Percentiles rank a stretch among this genome's conserved stretches.
These are phyloP conservation scores for Kandelia obovata DNA, from an alignment of 345 rosid species.

Conservation along the genomic window DNA sequence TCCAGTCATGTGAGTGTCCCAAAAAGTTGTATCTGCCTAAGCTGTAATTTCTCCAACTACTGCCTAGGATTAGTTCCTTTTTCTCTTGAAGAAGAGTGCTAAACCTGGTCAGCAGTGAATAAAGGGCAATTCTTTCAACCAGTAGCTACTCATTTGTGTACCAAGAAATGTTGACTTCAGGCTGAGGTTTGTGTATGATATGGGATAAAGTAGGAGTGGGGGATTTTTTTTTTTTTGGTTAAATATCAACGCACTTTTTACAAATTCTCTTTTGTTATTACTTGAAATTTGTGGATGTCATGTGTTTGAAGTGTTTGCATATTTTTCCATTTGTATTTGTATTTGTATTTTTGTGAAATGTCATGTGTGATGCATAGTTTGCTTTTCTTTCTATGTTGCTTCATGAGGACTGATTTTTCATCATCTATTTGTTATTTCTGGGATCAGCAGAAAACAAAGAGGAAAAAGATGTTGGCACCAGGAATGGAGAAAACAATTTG, in stretches of 20 bases:
- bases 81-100: too few species aligned
- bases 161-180: neutral
- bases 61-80: too few species aligned
- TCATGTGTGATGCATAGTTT: conserved; percentile 1
- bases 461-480: conserved; percentile 49
- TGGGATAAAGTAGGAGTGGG: neutral
- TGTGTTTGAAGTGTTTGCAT: too few species aligned
- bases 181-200: neutral
- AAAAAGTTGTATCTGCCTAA: neutral
- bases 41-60: neutral
- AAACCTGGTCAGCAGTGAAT: too few species aligned
- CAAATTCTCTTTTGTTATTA: neutral
- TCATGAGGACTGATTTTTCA: neutral
- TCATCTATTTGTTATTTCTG: conserved; percentile 13
- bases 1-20: neutral
- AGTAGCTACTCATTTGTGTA: too few species aligned
- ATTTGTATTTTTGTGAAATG: neutral
- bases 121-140: too few species aligned
- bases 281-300: neutral
- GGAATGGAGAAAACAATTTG: conserved; percentile 39
- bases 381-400: neutral
- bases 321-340: neutral
- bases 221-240: neutral
- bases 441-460: conserved; percentile 59
- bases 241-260: neutral